phyloP scores from a whole-genome alignment of 148 eudicot genomes.

The Polygonum maritimum region DNA sequence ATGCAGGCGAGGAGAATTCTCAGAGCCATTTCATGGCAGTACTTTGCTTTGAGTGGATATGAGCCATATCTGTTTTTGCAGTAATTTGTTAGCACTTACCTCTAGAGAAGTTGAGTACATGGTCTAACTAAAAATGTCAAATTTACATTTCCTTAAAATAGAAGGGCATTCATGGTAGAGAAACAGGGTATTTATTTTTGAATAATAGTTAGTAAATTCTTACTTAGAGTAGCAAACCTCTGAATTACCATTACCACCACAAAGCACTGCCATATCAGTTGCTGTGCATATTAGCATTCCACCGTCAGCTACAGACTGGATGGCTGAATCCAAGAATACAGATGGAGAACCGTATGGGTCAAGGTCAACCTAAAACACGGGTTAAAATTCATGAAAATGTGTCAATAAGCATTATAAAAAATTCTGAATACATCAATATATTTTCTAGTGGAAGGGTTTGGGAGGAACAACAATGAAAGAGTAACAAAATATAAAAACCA shows the following conservation, averaged over 20 bases:
- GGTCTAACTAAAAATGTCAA: background rate
- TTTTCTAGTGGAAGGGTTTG: background rate
- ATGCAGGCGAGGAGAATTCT: conserved; percentile 85
- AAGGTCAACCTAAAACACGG: conserved; percentile 77
- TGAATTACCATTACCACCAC: conserved; percentile 68
- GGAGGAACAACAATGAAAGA: background rate
- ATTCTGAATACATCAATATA: background rate
- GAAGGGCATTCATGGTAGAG: background rate
- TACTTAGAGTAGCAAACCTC: conserved; percentile 99
- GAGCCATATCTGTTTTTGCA: conserved; percentile 65
- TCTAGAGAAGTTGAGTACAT: background rate
- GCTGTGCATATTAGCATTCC: conserved; percentile 98
- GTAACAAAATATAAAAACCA: conserved; percentile 3
- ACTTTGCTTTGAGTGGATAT: conserved; percentile 74
- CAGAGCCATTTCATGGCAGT: conserved; percentile 97
- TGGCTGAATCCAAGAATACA: conserved; percentile 90
- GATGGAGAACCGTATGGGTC: conserved; percentile 99
- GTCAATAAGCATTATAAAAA: background rate
- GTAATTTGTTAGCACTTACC: background rate
- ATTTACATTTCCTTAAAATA: background rate
- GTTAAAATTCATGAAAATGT: background rate
- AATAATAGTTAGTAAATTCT: conserved; percentile 12
- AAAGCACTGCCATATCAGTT: conserved; percentile 95
- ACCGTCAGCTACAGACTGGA: conserved; percentile 89
- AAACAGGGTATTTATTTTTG: background rate